Evolutionary conservation across 2,329 filamentous ascomycete species (phyloP), one percentile per base, ranked within the genome.

Genomic region (Hypoxylon rubiginosum): DNA sequence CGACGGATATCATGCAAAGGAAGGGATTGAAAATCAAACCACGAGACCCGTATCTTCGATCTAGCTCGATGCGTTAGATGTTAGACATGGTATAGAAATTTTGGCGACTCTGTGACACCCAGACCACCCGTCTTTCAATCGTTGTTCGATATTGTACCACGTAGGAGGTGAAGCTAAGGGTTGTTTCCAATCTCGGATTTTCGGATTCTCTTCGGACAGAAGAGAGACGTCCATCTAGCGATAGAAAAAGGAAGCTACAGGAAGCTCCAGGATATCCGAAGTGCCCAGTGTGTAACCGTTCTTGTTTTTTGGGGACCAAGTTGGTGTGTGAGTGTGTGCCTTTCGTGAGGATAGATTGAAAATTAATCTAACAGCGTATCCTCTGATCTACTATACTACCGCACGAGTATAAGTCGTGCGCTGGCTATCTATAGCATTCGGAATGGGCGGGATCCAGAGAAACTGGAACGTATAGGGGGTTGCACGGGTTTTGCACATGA

Each of bases 371-470:
- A 39, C 34, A 6, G 34, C 13, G 6, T 39, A 39, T n/a, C 34
- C 34, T 39, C 34, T 39, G 34, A 39, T 39, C 34, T 39, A 39
- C 34, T 39, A 39, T 39, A n/a, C 34, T 4, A n/a, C 13, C 34
- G 5, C 34, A n/a, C 11, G 34, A n/a, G 34, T 39, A n/a, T 39
- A 39, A 36, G 34, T 39, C 34, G 34, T 39, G 34, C 34, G 34
- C 34, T 39, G 34, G 34, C 34, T 39, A 39, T 39, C 34, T 39
- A 39, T 39, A 39, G 34, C 34, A 39, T 39, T n/a, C 34, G 34
- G 34, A 39, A 39, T 39, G 34, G 6, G 34, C 34, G 34, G 34
- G 15, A 39, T n/a, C 34, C 34, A 30, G 21, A 39, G 34, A 39
- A 39, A 39, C 34, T 13, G 13, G 15, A 39, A 6, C 34, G 13